phyloP scores from a whole-genome alignment of 176 grass and related monocot genomes.

The Poa pratensis region DNA sequence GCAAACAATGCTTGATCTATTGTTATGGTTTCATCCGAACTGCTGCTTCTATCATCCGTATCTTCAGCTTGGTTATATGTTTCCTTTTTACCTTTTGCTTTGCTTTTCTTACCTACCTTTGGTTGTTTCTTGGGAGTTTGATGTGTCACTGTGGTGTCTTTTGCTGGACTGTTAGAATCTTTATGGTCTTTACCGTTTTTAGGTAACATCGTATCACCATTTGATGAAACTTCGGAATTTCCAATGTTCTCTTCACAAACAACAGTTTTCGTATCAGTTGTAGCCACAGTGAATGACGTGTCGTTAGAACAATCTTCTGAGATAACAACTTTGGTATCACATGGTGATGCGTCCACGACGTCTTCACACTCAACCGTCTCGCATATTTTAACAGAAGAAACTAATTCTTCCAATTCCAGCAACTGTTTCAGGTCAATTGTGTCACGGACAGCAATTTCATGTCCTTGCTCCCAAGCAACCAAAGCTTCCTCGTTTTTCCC shows the following conservation, averaged over 20 bases:
- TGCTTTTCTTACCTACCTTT: conserved; percentile 49
- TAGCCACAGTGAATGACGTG: conserved; percentile 29
- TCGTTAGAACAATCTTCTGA: conserved; percentile 72
- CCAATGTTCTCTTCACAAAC: conserved; percentile 68
- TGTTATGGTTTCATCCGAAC: conserved; percentile 49
- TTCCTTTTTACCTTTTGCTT: conserved; percentile 61
- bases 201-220: conserved; percentile 22
- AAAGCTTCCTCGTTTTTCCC: conserved; percentile 87
- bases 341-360: conserved; percentile 54
- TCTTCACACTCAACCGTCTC: conserved; percentile 48
- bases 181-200: conserved; percentile 38
- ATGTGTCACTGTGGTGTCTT: conserved; percentile 35
- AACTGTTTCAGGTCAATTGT: conserved; percentile 88
- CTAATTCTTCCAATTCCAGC: conserved; percentile 86
- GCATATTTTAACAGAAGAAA: conserved; percentile 63
- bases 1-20: conserved; percentile 68
- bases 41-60: conserved; percentile 22
- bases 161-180: conserved; percentile 33
- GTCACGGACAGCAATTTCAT: conserved; percentile 72
- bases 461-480: conserved; percentile 81
- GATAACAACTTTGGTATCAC: conserved; percentile 94
- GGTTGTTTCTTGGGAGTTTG: conserved; percentile 41
- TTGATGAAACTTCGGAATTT: conserved; percentile 45
- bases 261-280: conserved; percentile 77
- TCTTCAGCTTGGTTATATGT: conserved; percentile 33